phyloP scores from a whole-genome alignment of 176 grass and related monocot species.

The Musa itinerans region DNA sequence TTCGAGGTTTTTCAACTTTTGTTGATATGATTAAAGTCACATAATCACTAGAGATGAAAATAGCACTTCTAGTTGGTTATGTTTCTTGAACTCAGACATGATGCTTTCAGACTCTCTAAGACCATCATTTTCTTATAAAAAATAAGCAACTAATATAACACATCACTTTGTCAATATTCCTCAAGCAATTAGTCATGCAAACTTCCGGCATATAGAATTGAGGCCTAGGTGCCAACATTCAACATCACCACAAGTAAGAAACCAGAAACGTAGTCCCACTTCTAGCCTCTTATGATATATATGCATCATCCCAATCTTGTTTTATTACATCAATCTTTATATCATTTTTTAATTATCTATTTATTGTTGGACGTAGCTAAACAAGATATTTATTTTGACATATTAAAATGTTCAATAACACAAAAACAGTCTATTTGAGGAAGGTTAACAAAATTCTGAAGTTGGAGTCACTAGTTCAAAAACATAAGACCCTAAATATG shows the following conservation, averaged over 20 bases:
- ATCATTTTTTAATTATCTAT: neutral
- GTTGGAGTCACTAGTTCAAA: too few relatives aligned
- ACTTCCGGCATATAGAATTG: too few relatives aligned
- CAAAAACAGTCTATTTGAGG: too few relatives aligned
- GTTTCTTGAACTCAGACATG: neutral
- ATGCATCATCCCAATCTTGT: neutral
- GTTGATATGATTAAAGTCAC: neutral
- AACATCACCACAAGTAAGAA: too few relatives aligned
- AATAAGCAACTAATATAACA: neutral
- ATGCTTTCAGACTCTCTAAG: neutral
- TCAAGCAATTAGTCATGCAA: neutral
- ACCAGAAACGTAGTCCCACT: too few relatives aligned
- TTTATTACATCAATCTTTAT: neutral
- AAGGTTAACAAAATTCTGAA: too few relatives aligned
- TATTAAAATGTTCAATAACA: too few relatives aligned
- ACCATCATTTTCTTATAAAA: neutral
- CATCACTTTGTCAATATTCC: neutral
- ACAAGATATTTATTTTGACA: too few relatives aligned
- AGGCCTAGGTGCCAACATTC: too few relatives aligned
- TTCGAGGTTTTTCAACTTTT: neutral
- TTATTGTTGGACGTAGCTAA: too few relatives aligned
- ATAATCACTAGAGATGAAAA: neutral
- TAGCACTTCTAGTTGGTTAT: neutral
- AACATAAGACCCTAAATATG: too few relatives aligned
- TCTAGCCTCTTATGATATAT: neutral